Base-by-base conservation (phyloP, 129 eudicot genomes). In the Oenanthe sinensis region DNA sequence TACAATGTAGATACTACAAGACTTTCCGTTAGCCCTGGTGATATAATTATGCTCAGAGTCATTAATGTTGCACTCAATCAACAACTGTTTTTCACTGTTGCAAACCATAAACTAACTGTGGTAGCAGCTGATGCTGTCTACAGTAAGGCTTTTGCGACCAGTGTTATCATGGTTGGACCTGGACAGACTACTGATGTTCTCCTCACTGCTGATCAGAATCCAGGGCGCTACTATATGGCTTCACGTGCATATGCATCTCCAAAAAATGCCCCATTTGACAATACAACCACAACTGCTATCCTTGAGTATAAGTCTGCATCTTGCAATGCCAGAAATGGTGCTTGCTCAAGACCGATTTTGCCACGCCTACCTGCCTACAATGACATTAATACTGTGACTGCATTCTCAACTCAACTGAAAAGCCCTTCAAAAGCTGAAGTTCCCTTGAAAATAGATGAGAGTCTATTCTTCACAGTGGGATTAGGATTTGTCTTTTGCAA, bases 61-160 rank as follows among this genome's bases (percentile, higher is more conserved):
- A 89, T 89, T 88, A 89, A 87, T 24, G 84, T 89, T 78, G 93
- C 89, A 71, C 87, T 89, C 78, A 83, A 89, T 68, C 93, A 89
- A 78, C 86, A 89, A 30, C 89, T 89, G 77, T 89, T 89, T 80
- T 89, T 89, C 77, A 67, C 82, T 0, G 85, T 89, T 4, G 91
- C 93, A n/a, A 87, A 85, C 87, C 93, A 89, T 87, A 50, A 67
- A 60, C 84, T 89, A 39, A 85, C 86, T 6, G 93, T 89, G 5
- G 93, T 89, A 4, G 89, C 80, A 1, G 82, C 86, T 28, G 93
- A 89, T 75, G 89, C 93, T 1, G 60, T 78, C 44, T 89, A 89
- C 81, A 79, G 71, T 80, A 87, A 89, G 55, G 90, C 86, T 43
- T 89, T 89, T 73, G 30, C 82, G 8, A 85, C 89, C 47, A 79